Evolutionary conservation across 1,284 basidiomycete species (phyloP).

Genomic region (Cystobasidium sp.): DNA sequence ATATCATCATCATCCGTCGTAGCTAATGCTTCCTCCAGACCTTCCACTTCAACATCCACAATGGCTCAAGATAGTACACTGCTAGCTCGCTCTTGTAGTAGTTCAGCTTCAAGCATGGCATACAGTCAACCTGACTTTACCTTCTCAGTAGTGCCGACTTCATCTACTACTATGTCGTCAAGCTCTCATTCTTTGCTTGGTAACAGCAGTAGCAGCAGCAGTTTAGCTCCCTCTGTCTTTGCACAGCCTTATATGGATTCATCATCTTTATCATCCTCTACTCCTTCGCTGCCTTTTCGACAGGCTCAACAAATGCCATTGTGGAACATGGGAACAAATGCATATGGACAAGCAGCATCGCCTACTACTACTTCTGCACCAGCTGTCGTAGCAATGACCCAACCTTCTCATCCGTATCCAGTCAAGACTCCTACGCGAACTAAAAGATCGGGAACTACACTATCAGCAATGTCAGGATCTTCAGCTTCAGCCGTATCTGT

Average conservation of each 20-base stretch:
- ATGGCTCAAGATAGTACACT: conserved; percentile 7
- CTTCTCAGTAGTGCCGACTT: conserved; percentile 3
- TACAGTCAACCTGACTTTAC: conserved; percentile 25
- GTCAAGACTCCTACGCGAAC: too few relatives aligned
- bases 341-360: too few relatives aligned
- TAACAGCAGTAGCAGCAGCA: neutral
- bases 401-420: neutral
- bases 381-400: neutral
- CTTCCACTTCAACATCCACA: conserved; percentile 4
- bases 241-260: conserved; percentile 5
- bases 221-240: conserved; percentile 2
- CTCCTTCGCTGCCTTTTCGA: neutral
- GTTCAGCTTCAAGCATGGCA: conserved; percentile 14
- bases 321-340: neutral
- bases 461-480: neutral
- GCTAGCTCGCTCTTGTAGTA: conserved; percentile 7
- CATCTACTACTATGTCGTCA: neutral
- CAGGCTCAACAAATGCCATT: conserved; percentile 5
- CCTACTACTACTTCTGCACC: too few relatives aligned
- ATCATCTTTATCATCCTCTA: neutral
- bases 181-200: neutral
- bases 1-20: neutral
- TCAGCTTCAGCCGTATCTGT: neutral
- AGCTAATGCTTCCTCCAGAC: neutral
- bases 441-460: neutral